Evolutionary conservation across 1,284 basidiomycete species (phyloP).

Genomic region (Exobasidium rhododendri): DNA sequence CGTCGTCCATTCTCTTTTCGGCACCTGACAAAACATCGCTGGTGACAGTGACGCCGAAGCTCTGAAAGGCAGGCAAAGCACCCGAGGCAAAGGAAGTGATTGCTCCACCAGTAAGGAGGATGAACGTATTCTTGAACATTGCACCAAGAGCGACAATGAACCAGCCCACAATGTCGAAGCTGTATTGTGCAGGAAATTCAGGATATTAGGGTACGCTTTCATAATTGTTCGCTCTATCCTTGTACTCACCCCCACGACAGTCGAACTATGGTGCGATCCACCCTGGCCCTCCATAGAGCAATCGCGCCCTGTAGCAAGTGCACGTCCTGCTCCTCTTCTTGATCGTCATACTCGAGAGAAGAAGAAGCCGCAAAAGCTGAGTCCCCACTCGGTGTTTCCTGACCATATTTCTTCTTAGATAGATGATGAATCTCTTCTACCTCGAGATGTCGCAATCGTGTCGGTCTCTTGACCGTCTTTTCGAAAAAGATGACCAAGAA

Average conservation of each 20-base stretch:
- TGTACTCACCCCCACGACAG: background rate
- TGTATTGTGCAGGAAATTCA: too few relatives aligned
- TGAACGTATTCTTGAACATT: background rate
- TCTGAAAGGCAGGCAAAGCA: background rate
- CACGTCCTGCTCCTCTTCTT: background rate
- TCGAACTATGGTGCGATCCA: background rate
- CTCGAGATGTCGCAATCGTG: background rate
- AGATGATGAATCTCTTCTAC: constrained; percentile 1
- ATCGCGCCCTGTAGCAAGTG: background rate
- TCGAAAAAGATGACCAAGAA: background rate
- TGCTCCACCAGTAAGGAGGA: background rate
- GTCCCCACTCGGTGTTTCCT: background rate
- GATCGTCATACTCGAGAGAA: background rate
- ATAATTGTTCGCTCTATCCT: too few relatives aligned
- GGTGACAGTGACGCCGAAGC: background rate
- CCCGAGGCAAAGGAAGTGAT: background rate
- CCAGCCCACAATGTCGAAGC: constrained; percentile 3
- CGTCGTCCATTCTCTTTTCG: background rate
- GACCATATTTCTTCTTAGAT: background rate
- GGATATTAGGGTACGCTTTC: too few relatives aligned
- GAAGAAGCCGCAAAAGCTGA: background rate
- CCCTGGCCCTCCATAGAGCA: background rate
- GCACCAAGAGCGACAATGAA: background rate
- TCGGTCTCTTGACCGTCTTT: background rate
- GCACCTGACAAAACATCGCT: background rate